phyloP scores from a whole-genome alignment of 1,284 basidiomycete species.

The Sutorius eximius region DNA sequence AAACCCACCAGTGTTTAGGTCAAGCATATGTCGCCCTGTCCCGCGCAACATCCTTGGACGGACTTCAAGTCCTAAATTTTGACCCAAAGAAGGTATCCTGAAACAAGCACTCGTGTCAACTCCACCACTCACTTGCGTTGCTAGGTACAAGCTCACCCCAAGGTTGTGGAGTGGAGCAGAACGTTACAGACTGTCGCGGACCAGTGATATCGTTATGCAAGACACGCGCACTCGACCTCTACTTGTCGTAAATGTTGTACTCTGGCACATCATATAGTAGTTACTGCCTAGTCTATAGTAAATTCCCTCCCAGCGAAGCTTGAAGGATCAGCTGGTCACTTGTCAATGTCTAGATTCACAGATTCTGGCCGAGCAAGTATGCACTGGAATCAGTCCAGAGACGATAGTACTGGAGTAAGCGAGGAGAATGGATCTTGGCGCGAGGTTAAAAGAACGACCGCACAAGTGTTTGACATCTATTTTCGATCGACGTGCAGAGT shows the following conservation, averaged over 20 bases:
- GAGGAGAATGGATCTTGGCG: too few species aligned
- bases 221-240: not conserved
- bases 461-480: too few species aligned
- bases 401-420: too few species aligned
- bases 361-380: too few species aligned
- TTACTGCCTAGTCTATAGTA: slow-evolving; percentile 1
- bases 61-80: slow-evolving; percentile 90
- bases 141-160: slow-evolving; percentile 70
- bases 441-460: too few species aligned
- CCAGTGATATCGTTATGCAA: not conserved
- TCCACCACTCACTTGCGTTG: slow-evolving; percentile 7
- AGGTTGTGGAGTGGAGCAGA: slow-evolving; percentile 66
- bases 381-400: too few species aligned
- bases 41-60: slow-evolving; percentile 88
- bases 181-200: slow-evolving; percentile 46
- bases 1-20: slow-evolving; percentile 41
- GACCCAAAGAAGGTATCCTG: slow-evolving; percentile 65
- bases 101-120: not conserved
- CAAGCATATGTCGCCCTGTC: slow-evolving; percentile 97
- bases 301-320: not conserved
- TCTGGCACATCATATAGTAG: slow-evolving; percentile 1
- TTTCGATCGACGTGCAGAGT: too few species aligned
- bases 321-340: not conserved
- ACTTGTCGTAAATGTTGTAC: not conserved
- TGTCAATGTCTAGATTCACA: not conserved